Evolutionary conservation across 2,329 filamentous ascomycete genomes (phyloP).

Genomic region (Thermoascus crustaceus): DNA sequence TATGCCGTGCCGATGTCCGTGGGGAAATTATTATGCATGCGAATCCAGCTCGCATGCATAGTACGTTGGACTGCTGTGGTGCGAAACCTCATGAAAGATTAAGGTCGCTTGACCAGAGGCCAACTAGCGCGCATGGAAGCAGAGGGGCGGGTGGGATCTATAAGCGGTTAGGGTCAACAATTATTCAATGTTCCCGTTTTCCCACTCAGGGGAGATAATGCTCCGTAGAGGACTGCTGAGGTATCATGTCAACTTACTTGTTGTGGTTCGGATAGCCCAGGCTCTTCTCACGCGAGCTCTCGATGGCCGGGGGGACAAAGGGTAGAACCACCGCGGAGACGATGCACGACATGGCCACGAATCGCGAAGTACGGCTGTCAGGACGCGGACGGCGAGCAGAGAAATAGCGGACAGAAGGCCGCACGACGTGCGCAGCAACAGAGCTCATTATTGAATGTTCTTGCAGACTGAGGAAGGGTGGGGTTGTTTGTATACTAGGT

Average conservation of each 20-base stretch:
- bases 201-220: constrained; percentile 8
- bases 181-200: background rate
- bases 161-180: constrained; percentile 2
- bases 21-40: no score
- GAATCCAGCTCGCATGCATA: no score
- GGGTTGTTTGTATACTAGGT: background rate
- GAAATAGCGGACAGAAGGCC: constrained; percentile 37
- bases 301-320: constrained; percentile 40
- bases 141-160: constrained; percentile 33
- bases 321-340: constrained; percentile 37
- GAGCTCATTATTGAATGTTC: constrained; percentile 9
- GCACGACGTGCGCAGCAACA: constrained; percentile 18
- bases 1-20: no score
- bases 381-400: constrained; percentile 35
- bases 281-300: constrained; percentile 36
- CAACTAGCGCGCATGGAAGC: constrained; percentile 33
- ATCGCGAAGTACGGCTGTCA: constrained; percentile 31
- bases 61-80: no score
- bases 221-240: constrained; percentile 4
- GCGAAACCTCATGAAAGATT: no score
- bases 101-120: constrained; percentile 3
- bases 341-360: constrained; percentile 34
- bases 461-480: background rate
- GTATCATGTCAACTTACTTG: constrained; percentile 22
- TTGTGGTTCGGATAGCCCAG: constrained; percentile 29